phyloP scores from a whole-genome alignment of 2,329 filamentous ascomycete species.

The Waltergamsia citrina region DNA sequence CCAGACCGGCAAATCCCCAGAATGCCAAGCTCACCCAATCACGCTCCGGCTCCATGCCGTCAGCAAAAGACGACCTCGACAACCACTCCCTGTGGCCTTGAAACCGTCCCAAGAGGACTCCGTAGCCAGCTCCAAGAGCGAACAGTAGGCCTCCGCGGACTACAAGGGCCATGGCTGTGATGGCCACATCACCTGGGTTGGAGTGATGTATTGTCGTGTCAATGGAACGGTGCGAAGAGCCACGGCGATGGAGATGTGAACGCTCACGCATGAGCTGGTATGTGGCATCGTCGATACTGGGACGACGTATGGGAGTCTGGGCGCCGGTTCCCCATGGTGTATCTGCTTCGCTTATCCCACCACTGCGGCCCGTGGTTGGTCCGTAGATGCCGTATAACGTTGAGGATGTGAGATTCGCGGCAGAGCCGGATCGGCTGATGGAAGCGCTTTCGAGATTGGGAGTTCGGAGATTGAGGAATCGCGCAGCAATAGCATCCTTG shows the following conservation, averaged over 20 bases:
- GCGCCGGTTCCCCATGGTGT: slow-evolving; percentile 76
- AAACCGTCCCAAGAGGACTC: slow-evolving; percentile 69
- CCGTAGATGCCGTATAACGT: slow-evolving; percentile 90
- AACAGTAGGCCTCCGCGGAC: slow-evolving; percentile 61
- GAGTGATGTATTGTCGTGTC: slow-evolving; percentile 12
- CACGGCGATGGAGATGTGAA: slow-evolving; percentile 21
- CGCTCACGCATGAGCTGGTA: slow-evolving; percentile 33
- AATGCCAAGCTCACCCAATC: slow-evolving; percentile 62
- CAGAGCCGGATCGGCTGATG: slow-evolving; percentile 63
- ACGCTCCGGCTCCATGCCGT: slow-evolving; percentile 26
- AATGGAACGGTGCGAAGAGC: slow-evolving; percentile 21
- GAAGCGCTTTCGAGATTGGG: slow-evolving; percentile 16
- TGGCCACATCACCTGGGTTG: slow-evolving; percentile 7
- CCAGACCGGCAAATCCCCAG: slow-evolving; percentile 75
- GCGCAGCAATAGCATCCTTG: too few relatives aligned
- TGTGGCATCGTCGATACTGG: slow-evolving; percentile 32
- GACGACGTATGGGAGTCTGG: slow-evolving; percentile 50
- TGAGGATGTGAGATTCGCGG: slow-evolving; percentile 78
- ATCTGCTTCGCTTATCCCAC: slow-evolving; percentile 39
- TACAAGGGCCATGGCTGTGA: slow-evolving; percentile 37
- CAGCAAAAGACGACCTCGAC: slow-evolving; percentile 29
- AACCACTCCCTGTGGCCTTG: slow-evolving; percentile 51
- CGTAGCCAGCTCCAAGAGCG: slow-evolving; percentile 72
- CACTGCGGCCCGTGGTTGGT: slow-evolving; percentile 46
- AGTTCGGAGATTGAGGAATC: too few relatives aligned